Evolutionary conservation across 441 rosid genomes (phyloP), one percentile per base, ranked within the genome.

Genomic region (Flueggea neowawraea): DNA sequence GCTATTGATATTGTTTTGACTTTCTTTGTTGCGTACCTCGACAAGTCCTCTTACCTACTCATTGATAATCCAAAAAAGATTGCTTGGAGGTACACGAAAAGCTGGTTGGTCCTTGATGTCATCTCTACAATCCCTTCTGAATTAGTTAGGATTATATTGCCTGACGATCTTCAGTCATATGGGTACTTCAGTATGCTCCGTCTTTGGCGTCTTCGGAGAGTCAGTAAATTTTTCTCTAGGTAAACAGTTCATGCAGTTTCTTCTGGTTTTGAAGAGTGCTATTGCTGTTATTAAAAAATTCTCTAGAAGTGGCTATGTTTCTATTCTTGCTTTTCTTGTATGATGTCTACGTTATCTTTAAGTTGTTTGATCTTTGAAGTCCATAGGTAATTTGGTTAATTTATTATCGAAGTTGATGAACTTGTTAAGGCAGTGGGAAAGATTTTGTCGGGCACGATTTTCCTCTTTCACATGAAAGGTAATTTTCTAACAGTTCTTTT

Each of bases 1-100:
- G n/a, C n/a, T 3, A 31, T 86, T 6, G 98, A 93, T 70, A 88
- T 93, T 44, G 57, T 86, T 31, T 62, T 90, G 67, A 88, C 97
- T 16, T 93, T 93, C 84, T 90, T 84, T 55, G 81, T 93, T 11
- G 98, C 97, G 3, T 93, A 83, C 78, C 79, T 88, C 12, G 97
- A 93, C 70, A 88, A 78, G 75, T 36, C 67, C 52, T 43, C 76
- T 31, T 72, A 57, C 61, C 62, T 72, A 2, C 64, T 72, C 14
- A 48, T 72, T 0, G 76, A 72, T 41, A n/a, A 63, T 13, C 70
- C 16, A 5, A 44, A 52, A 50, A 43, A 45, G 48, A 71, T 57
- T 33, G 67, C 52, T 16, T 6, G 9, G 31, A 58, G 62, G 33
- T 55, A 55, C 36, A 17, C 12, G n/a, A 43, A 13, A 43, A 58